Evolutionary conservation across 2,329 filamentous ascomycete species (phyloP), one percentile per base, ranked within the genome.

Genomic region (Calonectria henricotiae): DNA sequence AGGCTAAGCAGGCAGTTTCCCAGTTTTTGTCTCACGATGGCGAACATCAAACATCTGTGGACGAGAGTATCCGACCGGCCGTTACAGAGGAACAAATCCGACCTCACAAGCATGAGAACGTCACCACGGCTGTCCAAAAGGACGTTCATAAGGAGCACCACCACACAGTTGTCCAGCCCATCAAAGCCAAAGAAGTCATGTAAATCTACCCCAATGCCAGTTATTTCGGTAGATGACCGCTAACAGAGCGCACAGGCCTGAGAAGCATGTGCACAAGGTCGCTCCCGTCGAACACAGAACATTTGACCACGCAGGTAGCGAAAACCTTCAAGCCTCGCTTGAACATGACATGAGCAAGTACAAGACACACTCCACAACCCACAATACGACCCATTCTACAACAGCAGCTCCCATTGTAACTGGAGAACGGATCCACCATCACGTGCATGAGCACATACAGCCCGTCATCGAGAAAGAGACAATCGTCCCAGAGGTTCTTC

Each of bases 81-180:
- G 86, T 93, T 3, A 85, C 86, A 5, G 85, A 92, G 20, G 91
- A 93, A 81, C 85, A 86, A 1, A 80, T 93, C 51, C 87, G 85
- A 69, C 88, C 88, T 49, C 86, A 88, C n/a, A 81, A 86, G 46
- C 90, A 92, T 66, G 90, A 93, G 77, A 82, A 91, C n/a, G 75
- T 89, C 11, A 86, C 84, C 23, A 91, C 89, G 1, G 91, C 90
- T 7, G 80, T 93, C 30, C 90, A 94, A 78, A 89, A 88, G 74
- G 92, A 94, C 75, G 84, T 93, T 4, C 91, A 94, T 78, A 91
- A 93, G 79, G 89, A 93, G 69, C 92, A 94, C 76, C 90, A 93
- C 79, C 91, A 94, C 80, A 92, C 90, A 55, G 90, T 89, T 0
- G 83, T 93, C 1, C 92, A 94, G 81, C 92, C 92, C 0, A 82